These are phyloP conservation scores for Dichomitus squalens DNA, from an alignment of 1,284 basidiomycete genomes.

Conservation along the genomic window DNA sequence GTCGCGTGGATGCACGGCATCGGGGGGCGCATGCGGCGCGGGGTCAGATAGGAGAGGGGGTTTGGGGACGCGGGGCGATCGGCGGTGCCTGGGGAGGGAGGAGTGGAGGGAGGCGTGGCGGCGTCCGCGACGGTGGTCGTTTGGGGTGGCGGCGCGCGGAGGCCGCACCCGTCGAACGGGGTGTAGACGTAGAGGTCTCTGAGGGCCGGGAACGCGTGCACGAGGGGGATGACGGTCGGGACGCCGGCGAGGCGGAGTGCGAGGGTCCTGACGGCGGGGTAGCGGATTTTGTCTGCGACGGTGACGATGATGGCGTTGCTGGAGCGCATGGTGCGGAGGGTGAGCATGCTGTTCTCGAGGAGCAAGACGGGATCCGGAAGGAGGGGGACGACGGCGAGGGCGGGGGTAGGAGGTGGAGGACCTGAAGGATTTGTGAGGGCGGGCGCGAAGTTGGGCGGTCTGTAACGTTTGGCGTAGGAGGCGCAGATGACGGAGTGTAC, in stretches of 20 bases:
- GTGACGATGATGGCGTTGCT: slow-evolving; percentile 15
- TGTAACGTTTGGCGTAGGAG: not conserved
- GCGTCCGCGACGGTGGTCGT: not conserved
- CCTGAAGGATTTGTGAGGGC: too few species aligned
- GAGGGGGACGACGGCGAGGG: not conserved
- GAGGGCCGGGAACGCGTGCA: slow-evolving; percentile 19
- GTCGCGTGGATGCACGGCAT: slow-evolving; percentile 14
- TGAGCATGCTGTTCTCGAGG: slow-evolving; percentile 12
- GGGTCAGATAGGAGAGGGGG: not conserved
- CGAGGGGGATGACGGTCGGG: slow-evolving; percentile 20
- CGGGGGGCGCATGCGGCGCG: not conserved
- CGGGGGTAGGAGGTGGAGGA: not conserved
- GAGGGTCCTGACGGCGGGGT: slow-evolving; percentile 15
- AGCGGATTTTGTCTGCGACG: slow-evolving; percentile 18
- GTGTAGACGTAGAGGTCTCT: slow-evolving; percentile 19
- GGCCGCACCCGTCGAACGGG: slow-evolving; percentile 18
- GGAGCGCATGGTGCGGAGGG: slow-evolving; percentile 10
- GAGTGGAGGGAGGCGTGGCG: not conserved
- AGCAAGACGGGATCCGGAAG: slow-evolving; percentile 18
- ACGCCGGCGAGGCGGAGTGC: slow-evolving; percentile 16
- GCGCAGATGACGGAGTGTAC: slow-evolving; percentile 4
- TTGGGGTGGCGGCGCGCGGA: not conserved
- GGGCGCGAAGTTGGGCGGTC: too few species aligned
- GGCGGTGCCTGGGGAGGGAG: not conserved
- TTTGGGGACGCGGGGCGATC: not conserved